phyloP scores from a whole-genome alignment of 202 grass and related monocot species.

The Eragrostis tef region DNA sequence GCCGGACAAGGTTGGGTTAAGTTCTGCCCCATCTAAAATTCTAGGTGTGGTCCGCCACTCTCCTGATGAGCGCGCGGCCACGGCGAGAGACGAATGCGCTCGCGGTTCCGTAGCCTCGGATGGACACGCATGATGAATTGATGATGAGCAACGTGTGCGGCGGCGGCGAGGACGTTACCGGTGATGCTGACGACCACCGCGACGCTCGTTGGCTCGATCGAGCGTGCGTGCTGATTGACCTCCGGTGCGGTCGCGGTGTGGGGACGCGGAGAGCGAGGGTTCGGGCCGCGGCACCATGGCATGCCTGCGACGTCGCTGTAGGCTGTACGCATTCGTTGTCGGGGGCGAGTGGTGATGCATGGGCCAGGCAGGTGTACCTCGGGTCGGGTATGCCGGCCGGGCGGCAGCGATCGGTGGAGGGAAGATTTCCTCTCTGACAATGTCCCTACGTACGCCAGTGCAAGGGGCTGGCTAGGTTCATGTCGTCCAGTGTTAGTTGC shows the following conservation, averaged over 20 bases:
- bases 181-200: slow-evolving; percentile 5
- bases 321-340: neutral
- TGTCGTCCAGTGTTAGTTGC: neutral
- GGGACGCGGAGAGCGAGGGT: slow-evolving; percentile 22
- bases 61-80: neutral
- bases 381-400: neutral
- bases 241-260: neutral
- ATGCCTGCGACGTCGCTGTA: slow-evolving; percentile 1
- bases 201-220: neutral
- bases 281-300: slow-evolving; percentile 4
- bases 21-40: too few species aligned
- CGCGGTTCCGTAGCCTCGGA: neutral
- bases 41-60: too few species aligned
- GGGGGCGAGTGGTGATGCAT: slow-evolving; percentile 25
- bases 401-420: neutral
- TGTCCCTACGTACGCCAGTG: neutral
- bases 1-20: too few species aligned
- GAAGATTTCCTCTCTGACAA: neutral
- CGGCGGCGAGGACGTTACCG: neutral
- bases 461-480: neutral
- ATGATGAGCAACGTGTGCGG: neutral
- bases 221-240: neutral
- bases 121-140: neutral
- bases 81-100: neutral
- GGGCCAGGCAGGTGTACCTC: slow-evolving; percentile 30